Evolutionary conservation across 495 filamentous ascomycete species (phyloP).

Genomic region (Neurospora pannonica): DNA sequence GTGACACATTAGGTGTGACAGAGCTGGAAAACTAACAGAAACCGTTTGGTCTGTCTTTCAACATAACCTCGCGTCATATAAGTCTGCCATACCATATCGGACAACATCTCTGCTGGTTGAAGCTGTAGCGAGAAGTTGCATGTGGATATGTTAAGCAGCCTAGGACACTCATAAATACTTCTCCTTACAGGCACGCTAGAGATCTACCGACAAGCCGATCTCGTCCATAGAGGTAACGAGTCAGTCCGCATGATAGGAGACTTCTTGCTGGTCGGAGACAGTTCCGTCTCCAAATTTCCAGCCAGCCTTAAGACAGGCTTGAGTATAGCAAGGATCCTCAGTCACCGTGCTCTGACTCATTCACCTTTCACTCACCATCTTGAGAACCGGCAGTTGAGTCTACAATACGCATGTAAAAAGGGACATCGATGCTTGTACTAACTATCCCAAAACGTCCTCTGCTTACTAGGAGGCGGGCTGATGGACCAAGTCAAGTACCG

Average conservation of each 20-base stretch:
- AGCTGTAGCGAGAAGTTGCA: background rate
- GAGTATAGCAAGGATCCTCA: background rate
- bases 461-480: background rate
- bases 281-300: background rate
- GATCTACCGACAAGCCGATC: background rate
- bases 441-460: background rate
- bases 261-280: background rate
- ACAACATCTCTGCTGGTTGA: background rate
- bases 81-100: background rate
- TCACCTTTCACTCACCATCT: background rate
- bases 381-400: background rate
- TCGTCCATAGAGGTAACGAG: background rate
- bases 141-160: background rate
- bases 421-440: background rate
- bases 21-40: background rate
- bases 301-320: background rate
- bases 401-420: too few relatives aligned
- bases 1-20: background rate
- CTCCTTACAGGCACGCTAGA: background rate
- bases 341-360: background rate
- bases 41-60: background rate
- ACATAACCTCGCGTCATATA: background rate
- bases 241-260: background rate
- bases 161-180: background rate
- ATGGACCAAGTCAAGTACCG: background rate